Evolutionary conservation across 805 yeast genomes (phyloP), one percentile per base, ranked within the genome.

Genomic region (Candida xiaguanensis): DNA sequence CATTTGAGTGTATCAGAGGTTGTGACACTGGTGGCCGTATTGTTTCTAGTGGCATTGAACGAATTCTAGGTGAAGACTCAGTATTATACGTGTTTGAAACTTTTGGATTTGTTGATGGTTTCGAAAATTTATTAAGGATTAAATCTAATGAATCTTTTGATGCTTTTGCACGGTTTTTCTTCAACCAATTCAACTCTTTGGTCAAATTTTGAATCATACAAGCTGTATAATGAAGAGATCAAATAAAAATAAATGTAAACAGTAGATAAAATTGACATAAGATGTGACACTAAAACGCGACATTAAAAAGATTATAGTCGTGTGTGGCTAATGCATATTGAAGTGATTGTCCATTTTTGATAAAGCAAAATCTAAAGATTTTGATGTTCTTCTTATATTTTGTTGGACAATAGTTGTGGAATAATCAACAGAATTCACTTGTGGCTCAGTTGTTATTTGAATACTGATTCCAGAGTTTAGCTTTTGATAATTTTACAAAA

Each of bases 81-180:
- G 24, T 6, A 7, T 7, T 20, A 20, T 6, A 20, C 24, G 24
- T 20, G 24, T 20, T n/a, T n/a, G n/a, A n/a, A n/a, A n/a, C n/a
- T n/a, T n/a, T n/a, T n/a, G 24, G 24, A 20, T 6, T 9, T 20
- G 6, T 6, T 7, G 13, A 4, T 30, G 8, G 36, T 24, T 38
- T 38, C 8, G 35, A 35, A 31, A 28, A 37, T 26, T 24, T 31
- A 11, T 30, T 37, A 2, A 38, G 13, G 24, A 38, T 29, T 22
- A 32, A 24, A 14, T 27, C 28, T 8, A 38, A 7, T 2, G 31
- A 17, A 3, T 8, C 14, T 22, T 15, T 29, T 5, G 36, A 28
- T 11, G 35, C 26, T 24, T 31, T 27, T 19, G 31, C 20, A 19
- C 26, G 31, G 9, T 30, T 13, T 12, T 17, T n/a, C 9, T 33